Percentiles rank a stretch among this genome's conserved stretches.
These are phyloP conservation scores for Euryodendron excelsum DNA, from an alignment of 148 eudicot genomes.

Conservation along the genomic window DNA sequence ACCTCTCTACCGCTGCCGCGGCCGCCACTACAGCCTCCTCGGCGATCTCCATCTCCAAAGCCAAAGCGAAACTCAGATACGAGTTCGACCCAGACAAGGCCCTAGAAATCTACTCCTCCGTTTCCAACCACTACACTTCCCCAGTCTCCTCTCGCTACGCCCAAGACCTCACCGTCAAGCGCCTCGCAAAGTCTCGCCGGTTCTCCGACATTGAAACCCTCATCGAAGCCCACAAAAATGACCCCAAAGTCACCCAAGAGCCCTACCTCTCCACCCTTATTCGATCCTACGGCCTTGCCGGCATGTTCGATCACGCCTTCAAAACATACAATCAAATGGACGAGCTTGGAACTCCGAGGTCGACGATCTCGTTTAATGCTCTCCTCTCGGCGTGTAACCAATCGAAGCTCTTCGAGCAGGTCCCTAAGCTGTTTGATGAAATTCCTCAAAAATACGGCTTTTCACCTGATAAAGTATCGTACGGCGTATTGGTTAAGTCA, in stretches of 20 bases:
- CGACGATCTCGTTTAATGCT: conserved; percentile 62
- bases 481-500: conserved; percentile 61
- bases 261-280: conserved; percentile 59
- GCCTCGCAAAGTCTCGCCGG: conserved; percentile 64
- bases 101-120: conserved; percentile 61
- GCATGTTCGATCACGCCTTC: conserved; percentile 68
- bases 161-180: conserved; percentile 58
- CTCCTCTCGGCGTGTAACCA: conserved; percentile 50
- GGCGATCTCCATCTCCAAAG: conserved; percentile 52
- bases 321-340: conserved; percentile 62
- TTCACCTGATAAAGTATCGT: conserved; percentile 55
- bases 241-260: conserved; percentile 54
- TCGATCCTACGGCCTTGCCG: conserved; percentile 66
- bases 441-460: conserved; percentile 49
- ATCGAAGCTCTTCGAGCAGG: conserved; percentile 40
- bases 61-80: conserved; percentile 51
- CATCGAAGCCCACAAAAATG: conserved; percentile 57
- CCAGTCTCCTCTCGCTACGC: conserved; percentile 56
- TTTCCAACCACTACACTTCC: conserved; percentile 42
- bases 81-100: conserved; percentile 77
- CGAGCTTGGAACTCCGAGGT: conserved; percentile 53
- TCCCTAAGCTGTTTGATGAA: conserved; percentile 64
- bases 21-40: conserved; percentile 19
- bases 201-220: conserved; percentile 62
- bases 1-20: conserved; percentile 33